These are phyloP conservation scores for Penicillium argentinense DNA, from an alignment of 495 filamentous ascomycete genomes.

Conservation along the genomic window DNA sequence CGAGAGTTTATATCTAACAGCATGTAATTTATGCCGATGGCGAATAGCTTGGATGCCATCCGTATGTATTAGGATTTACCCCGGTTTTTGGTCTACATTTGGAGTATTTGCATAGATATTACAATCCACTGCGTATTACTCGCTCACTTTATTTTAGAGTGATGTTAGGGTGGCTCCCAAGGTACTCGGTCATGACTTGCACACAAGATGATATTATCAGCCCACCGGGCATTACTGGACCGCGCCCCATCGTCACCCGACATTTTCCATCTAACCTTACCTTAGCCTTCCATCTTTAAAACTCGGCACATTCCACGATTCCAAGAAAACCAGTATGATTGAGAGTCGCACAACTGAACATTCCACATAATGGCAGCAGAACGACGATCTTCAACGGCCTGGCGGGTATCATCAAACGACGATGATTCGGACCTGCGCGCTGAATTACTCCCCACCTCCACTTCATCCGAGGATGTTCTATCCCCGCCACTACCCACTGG, in stretches of 20 bases:
- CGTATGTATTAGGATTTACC: conserved; percentile 25
- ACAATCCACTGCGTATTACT: no score
- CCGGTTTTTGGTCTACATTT: conserved; percentile 14
- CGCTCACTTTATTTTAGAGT: no score
- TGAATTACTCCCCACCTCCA: not conserved
- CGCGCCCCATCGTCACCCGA: no score
- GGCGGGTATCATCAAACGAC: not conserved
- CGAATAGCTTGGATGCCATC: conserved; percentile 1
- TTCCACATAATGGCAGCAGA: not conserved
- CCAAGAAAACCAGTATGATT: no score
- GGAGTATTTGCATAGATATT: conserved; percentile 8
- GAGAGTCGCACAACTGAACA: no score
- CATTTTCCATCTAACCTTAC: no score
- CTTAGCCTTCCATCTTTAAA: no score
- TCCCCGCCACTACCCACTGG: not conserved
- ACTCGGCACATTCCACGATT: no score
- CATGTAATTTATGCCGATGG: conserved; percentile 24
- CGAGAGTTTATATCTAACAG: conserved; percentile 9
- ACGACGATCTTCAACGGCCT: not conserved
- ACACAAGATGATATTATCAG: conserved; percentile 1
- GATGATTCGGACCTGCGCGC: not conserved
- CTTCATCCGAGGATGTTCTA: not conserved
- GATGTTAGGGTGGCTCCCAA: no score
- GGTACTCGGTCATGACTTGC: no score
- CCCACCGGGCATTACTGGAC: not conserved